phyloP scores from a whole-genome alignment of 257 asterid genomes.

The Fraxinus cuspidata region DNA sequence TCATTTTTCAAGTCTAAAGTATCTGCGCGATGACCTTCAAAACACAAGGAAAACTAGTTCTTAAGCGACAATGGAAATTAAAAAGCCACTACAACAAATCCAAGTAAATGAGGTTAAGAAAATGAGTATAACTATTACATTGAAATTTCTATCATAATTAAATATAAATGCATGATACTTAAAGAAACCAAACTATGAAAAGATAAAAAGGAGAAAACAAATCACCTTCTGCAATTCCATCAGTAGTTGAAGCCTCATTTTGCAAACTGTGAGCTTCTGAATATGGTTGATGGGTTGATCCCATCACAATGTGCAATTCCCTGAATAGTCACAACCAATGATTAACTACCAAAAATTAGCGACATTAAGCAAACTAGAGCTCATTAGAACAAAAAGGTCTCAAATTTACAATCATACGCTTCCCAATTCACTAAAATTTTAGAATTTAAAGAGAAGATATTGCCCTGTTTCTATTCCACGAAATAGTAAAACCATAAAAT shows the following conservation, averaged over 20 bases:
- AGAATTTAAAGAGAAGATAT: neutral
- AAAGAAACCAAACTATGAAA: neutral
- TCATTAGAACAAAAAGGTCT: slow-evolving; percentile 3
- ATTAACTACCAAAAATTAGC: slow-evolving; percentile 19
- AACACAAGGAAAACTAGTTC: slow-evolving; percentile 28
- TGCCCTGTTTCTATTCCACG: slow-evolving; percentile 1
- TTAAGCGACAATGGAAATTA: neutral
- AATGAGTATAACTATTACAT: neutral
- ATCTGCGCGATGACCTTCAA: slow-evolving; percentile 35
- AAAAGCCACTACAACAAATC: slow-evolving; percentile 14
- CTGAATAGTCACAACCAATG: slow-evolving; percentile 37
- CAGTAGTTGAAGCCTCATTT: slow-evolving; percentile 28
- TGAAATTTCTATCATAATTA: neutral
- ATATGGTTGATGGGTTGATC: slow-evolving; percentile 26
- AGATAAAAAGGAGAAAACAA: slow-evolving; percentile 17
- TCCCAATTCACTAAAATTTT: neutral
- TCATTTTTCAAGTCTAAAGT: slow-evolving; percentile 33
- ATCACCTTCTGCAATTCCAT: slow-evolving; percentile 38
- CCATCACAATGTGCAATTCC: slow-evolving; percentile 28
- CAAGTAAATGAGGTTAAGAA: slow-evolving; percentile 8
- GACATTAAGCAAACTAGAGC: neutral
- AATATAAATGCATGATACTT: neutral
- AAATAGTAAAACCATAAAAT: slow-evolving; percentile 13
- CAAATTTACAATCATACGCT: slow-evolving; percentile 7
- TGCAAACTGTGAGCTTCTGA: slow-evolving; percentile 26